Conservation (phyloP, 257 asterid species). For the Primulina huaijiensis region DNA sequence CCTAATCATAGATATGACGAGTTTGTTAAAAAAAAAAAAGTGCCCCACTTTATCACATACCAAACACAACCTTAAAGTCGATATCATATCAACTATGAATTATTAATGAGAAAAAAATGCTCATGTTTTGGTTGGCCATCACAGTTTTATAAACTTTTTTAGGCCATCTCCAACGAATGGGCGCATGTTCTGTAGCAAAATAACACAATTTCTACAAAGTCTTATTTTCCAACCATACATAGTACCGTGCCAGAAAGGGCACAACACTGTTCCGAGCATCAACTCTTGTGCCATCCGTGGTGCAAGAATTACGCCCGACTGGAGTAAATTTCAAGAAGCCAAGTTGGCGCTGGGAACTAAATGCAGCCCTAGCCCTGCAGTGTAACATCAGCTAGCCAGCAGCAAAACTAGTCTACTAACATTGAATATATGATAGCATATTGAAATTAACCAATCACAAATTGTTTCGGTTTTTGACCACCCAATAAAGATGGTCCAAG, state of each 20-base stretch:
- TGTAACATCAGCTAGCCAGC: not conserved
- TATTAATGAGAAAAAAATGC: too few relatives aligned
- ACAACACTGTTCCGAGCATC: not conserved
- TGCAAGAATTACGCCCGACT: not conserved
- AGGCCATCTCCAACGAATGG: too few relatives aligned
- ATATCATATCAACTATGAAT: too few relatives aligned
- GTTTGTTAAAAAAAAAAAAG: too few relatives aligned
- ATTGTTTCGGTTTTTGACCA: not conserved
- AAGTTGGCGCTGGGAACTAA: not conserved
- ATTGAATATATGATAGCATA: constrained; percentile 6
- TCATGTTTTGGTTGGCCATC: too few relatives aligned
- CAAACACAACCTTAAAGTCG: too few relatives aligned
- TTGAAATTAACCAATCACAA: constrained; percentile 3
- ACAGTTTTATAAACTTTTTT: too few relatives aligned
- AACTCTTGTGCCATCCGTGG: not conserved
- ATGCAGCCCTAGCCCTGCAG: not conserved
- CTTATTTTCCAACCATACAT: too few relatives aligned
- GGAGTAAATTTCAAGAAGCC: not conserved
- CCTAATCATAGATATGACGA: too few relatives aligned
- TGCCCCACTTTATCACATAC: too few relatives aligned
- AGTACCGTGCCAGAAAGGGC: not conserved
- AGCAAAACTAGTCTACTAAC: constrained; percentile 4
- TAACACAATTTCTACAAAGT: too few relatives aligned
- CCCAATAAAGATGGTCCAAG: not conserved
- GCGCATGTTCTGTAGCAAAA: too few relatives aligned